These are phyloP conservation scores for Cryptosporidium baileyi DNA, from an alignment of 169 alveolate genomes.

Conservation along the genomic window DNA sequence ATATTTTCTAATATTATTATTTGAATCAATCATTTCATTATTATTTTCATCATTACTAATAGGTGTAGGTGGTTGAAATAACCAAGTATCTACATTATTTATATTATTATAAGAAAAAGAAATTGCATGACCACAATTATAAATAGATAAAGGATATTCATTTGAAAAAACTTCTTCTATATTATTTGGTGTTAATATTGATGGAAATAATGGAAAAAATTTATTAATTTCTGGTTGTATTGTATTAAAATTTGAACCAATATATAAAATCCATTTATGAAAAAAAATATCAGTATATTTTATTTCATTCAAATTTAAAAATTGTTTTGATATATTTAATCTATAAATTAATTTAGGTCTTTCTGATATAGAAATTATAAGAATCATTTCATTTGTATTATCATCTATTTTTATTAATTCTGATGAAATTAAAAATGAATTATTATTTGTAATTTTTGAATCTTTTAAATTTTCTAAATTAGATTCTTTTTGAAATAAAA, in stretches of 20 bases:
- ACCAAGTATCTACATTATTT: constrained; percentile 57
- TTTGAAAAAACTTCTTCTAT: constrained; percentile 15
- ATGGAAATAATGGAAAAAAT: constrained; percentile 36
- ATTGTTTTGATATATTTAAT: background rate
- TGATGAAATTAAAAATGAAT: constrained; percentile 12
- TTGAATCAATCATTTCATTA: background rate
- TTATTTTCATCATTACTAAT: background rate
- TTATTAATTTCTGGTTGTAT: constrained; percentile 1
- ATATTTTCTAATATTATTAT: background rate
- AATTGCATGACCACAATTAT: constrained; percentile 38
- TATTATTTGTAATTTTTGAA: background rate
- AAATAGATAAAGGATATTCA: constrained; percentile 42
- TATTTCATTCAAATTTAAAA: background rate
- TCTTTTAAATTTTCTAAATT: background rate
- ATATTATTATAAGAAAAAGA: too few relatives aligned
- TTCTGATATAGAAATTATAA: constrained; percentile 10
- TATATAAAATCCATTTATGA: constrained; percentile 14
- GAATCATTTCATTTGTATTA: constrained; percentile 24
- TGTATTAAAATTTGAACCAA: background rate
- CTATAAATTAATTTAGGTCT: constrained; percentile 14
- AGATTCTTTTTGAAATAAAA: background rate
- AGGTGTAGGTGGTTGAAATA: constrained; percentile 22
- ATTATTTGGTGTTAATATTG: background rate
- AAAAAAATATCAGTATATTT: background rate
- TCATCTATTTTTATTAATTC: constrained; percentile 4